A percentile compares a stretch with the other conserved stretches of the same genome.
phyloP scores from a whole-genome alignment of 441 rosid species.

The Erodium trifolium region DNA sequence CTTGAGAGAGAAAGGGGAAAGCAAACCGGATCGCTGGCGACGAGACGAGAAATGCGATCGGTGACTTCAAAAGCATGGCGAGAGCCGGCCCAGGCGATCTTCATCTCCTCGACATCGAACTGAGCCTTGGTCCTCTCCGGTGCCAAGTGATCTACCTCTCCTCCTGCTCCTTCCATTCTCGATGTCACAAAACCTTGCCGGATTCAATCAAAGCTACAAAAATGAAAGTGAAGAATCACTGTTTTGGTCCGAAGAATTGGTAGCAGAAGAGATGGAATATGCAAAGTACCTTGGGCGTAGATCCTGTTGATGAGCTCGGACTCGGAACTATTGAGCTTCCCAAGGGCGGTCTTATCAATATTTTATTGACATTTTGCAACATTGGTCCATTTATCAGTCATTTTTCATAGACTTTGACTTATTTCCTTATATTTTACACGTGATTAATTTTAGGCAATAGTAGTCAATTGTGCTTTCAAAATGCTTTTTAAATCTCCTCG shows the following conservation, averaged over 20 bases:
- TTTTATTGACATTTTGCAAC: not conserved
- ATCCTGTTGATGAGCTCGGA: not conserved
- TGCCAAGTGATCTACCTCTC: constrained; percentile 41
- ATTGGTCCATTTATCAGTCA: not conserved
- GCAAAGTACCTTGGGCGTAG: not conserved
- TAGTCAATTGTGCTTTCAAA: too few species aligned
- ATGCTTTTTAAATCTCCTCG: too few species aligned
- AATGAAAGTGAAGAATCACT: not conserved
- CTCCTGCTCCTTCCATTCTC: constrained; percentile 35
- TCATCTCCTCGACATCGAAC: constrained; percentile 79
- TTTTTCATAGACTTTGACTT: too few species aligned
- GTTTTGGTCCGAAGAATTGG: not conserved
- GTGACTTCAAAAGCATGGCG: constrained; percentile 60
- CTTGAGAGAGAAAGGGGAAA: not conserved
- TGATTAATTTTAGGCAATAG: not conserved
- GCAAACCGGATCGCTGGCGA: constrained; percentile 79
- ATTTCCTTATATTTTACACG: not conserved
- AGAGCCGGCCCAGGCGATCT: constrained; percentile 95
- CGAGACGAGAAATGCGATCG: constrained; percentile 80
- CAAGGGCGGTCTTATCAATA: not conserved
- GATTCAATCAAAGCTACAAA: not conserved
- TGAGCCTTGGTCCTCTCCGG: constrained; percentile 63
- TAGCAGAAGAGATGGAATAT: not conserved
- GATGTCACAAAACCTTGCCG: not conserved
- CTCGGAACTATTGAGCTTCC: not conserved